phyloP scores from a whole-genome alignment of 768 basidiomycete genomes.

The Tricholoma sp. region DNA sequence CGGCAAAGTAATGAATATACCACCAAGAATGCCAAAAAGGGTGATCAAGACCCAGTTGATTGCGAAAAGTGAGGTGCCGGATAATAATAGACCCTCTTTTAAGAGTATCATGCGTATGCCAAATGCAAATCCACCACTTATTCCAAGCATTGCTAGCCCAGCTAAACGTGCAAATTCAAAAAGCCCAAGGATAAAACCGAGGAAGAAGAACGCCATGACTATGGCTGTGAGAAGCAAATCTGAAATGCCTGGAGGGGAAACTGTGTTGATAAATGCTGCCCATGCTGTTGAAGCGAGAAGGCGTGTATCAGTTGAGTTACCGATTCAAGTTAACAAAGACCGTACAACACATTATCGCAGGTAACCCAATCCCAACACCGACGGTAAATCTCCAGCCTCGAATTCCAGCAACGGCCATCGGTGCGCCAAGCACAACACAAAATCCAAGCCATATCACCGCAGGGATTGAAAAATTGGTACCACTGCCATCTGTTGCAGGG shows the following conservation, averaged over 20 bases:
- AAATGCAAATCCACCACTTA: constrained; percentile 53
- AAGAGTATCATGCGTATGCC: constrained; percentile 52
- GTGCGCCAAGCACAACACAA: constrained; percentile 44
- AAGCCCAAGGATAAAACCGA: constrained; percentile 50
- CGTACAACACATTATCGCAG: constrained; percentile 42
- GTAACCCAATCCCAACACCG: constrained; percentile 48
- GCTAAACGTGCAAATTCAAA: constrained; percentile 45
- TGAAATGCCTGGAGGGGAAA: constrained; percentile 40
- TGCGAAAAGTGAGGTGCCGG: constrained; percentile 25
- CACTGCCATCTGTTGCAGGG: constrained; percentile 53
- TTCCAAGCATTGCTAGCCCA: constrained; percentile 41
- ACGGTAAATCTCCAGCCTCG: constrained; percentile 53
- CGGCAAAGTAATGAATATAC: constrained; percentile 34
- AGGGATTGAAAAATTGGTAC: constrained; percentile 37
- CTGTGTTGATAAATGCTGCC: constrained; percentile 57
- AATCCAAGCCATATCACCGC: constrained; percentile 58
- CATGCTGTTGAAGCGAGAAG: constrained; percentile 37
- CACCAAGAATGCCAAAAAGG: constrained; percentile 36
- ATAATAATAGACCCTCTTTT: constrained; percentile 43
- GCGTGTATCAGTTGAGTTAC: constrained; percentile 1
- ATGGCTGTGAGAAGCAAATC: constrained; percentile 49
- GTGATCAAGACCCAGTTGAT: constrained; percentile 53
- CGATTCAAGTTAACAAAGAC: neutral
- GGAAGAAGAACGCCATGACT: constrained; percentile 41
- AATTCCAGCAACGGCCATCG: constrained; percentile 52